phyloP scores from a whole-genome alignment of 768 basidiomycete genomes.

The Infundibulicybe gibba region DNA sequence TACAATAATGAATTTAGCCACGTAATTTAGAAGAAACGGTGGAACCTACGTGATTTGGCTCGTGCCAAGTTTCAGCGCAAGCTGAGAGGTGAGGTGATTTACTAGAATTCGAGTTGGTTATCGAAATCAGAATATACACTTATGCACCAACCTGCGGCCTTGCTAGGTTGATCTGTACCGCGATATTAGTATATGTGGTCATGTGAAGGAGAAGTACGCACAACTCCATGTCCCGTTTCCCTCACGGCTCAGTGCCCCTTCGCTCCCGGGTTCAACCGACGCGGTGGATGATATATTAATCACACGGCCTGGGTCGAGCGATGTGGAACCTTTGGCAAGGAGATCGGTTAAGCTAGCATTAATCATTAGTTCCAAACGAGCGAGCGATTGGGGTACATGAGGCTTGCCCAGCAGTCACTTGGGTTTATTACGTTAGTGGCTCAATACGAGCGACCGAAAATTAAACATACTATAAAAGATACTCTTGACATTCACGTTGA shows the following conservation, averaged over 20 bases:
- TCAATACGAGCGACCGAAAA: no score
- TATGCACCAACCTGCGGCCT: conserved; percentile 62
- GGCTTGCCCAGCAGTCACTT: conserved; percentile 52
- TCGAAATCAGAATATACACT: not conserved
- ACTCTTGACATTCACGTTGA: conserved; percentile 83
- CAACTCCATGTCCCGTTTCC: conserved; percentile 79
- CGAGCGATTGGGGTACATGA: not conserved
- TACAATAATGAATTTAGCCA: conserved; percentile 19
- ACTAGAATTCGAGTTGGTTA: conserved; percentile 28
- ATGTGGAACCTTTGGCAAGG: conserved; percentile 61
- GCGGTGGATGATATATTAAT: conserved; percentile 81
- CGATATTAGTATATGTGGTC: not conserved
- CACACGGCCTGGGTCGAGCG: conserved; percentile 66
- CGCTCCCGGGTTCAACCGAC: conserved; percentile 48
- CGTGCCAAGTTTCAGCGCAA: conserved; percentile 63
- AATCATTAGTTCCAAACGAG: not conserved
- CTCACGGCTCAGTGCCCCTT: conserved; percentile 44
- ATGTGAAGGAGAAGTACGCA: conserved; percentile 33
- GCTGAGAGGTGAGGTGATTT: conserved; percentile 73
- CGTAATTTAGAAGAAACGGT: not conserved
- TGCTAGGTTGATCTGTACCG: conserved; percentile 67
- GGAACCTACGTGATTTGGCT: conserved; percentile 58
- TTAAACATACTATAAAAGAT: conserved; percentile 68
- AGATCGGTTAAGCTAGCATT: conserved; percentile 49
- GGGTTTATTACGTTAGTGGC: no score